Base-by-base conservation (phyloP, 768 basidiomycete genomes). In the Xerocomellus dryophilus region DNA sequence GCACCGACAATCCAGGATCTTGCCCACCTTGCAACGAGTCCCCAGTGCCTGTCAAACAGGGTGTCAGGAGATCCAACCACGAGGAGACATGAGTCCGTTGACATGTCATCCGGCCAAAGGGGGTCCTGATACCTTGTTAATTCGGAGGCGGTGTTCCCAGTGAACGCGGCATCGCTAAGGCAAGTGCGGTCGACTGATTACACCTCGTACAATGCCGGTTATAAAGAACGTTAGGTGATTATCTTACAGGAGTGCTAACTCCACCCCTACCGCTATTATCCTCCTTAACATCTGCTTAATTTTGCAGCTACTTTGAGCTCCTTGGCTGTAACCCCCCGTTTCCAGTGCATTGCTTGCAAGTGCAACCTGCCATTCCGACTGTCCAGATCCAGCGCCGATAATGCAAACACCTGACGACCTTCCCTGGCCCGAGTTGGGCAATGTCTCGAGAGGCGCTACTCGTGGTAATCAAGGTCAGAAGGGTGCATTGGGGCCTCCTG, bases 381-480 rank as follows among this genome's bases (percentile, higher is more conserved):
- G 31, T 55, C 49, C 12, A 61, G 41, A 48, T 51, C 18, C 32
- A 34, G 43, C 44, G 42, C 54, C 41, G 49, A 40, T 36, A 27
- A 80, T 79, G 76, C 71, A 76, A 55, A 64, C 79, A 59, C 39
- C 66, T 11, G 89, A 91, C 75, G 88, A 91, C 77, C 78, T 90
- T 50, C 88, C 88, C 21, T 91, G 88, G 88, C 88, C 88, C 59
- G 88, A 91, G 71, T 78, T 89, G 57, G 89, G 88, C 58, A 91
- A 90, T 64, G 87, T 91, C 60, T 89, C 89, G 51, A 81, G 88
- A 53, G 88, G 89, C 44, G 89, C 89, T 23, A 90, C 89, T 46
- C 73, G 89, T 67, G 88, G 88, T 56, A 91, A 91, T 71, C 89
- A 90, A 77, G 89, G 89, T 45, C 87, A 90, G 68, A 91, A 91